Evolutionary conservation across 805 yeast genomes (phyloP), one percentile per base, ranked within the genome.

Genomic region (Blastobotrys mokoenaii): DNA sequence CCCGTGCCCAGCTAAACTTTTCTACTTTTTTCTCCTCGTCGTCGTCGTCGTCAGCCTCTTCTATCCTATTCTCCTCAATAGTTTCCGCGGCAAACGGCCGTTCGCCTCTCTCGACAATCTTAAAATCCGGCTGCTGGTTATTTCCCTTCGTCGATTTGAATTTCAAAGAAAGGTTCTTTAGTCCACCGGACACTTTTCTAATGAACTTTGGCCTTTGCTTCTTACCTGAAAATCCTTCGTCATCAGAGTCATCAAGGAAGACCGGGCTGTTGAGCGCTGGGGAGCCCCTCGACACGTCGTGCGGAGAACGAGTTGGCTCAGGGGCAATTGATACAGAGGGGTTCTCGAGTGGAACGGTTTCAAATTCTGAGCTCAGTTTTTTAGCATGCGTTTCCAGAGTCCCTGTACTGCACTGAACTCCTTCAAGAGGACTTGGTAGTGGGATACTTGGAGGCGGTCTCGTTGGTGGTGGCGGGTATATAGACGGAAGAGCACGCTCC

Each of bases 151-250:
- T 34, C 20, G 20, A 14, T 32, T 40, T 41, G 20, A 36, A 25
- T 14, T 25, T 25, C 27, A 5, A 7, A 22, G 31, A 17, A 10
- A 50, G 18, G 17, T 33, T 44, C 35, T 34, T 39, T 27, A 46
- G 17, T 2, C 52, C 48, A 15, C 52, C 52, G 10, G 51, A 47
- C 3, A 47, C 41, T 38, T 50, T 47, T 14, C 44, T 16, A n/a
- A 47, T 45, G 35, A 50, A 44, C 27, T 22, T 22, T 4, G 27
- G 27, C 27, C 8, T 18, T 9, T 15, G 27, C 27, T 16, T 35
- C 25, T 35, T 35, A 11, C 12, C 40, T 22, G 40, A 20, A n/a
- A 8, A 22, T 27, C n/a, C 30, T 38, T 12, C 40, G 5, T 22
- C 30, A 11, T 38, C 32, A 12, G 38, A 34, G 15, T 38, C 40